phyloP scores from a whole-genome alignment of 2,329 filamentous ascomycete genomes.

The Aspergillus oerlinghausenensis region DNA sequence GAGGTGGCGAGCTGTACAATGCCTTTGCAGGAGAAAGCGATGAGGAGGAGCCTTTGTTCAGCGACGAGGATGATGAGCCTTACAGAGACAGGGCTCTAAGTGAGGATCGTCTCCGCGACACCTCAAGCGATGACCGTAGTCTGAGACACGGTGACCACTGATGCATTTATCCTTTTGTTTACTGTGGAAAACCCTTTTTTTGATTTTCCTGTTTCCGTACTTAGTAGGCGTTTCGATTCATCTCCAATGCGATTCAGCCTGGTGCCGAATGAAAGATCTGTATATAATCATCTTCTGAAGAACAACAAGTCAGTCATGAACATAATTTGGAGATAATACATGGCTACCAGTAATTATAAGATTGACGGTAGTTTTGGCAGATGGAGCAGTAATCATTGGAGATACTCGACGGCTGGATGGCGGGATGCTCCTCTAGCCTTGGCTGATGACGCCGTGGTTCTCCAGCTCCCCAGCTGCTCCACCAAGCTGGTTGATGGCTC shows the following conservation, averaged over 20 bases:
- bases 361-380: not conserved
- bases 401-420: not conserved
- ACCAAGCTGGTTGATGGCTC: not conserved
- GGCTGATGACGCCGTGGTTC: constrained; percentile 19
- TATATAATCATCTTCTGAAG: constrained; percentile 1
- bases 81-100: constrained; percentile 29
- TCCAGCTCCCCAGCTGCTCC: constrained; percentile 9
- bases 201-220: constrained; percentile 13
- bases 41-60: constrained; percentile 58
- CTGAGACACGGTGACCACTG: constrained; percentile 7
- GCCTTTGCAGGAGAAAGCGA: constrained; percentile 94
- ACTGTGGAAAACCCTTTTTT: constrained; percentile 6
- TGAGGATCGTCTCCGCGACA: constrained; percentile 16
- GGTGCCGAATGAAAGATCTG: not conserved
- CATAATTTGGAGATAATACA: not conserved
- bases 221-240: constrained; percentile 4
- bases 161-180: constrained; percentile 2
- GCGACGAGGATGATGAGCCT: constrained; percentile 38
- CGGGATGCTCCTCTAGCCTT: not conserved
- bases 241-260: constrained; percentile 8
- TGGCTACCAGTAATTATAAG: not conserved
- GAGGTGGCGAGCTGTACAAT: constrained; percentile 89
- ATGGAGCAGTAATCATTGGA: constrained; percentile 5
- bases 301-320: not conserved
- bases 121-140: constrained; percentile 11